Evolutionary conservation across 768 basidiomycete genomes (phyloP).

Genomic region (Trametes villosa): DNA sequence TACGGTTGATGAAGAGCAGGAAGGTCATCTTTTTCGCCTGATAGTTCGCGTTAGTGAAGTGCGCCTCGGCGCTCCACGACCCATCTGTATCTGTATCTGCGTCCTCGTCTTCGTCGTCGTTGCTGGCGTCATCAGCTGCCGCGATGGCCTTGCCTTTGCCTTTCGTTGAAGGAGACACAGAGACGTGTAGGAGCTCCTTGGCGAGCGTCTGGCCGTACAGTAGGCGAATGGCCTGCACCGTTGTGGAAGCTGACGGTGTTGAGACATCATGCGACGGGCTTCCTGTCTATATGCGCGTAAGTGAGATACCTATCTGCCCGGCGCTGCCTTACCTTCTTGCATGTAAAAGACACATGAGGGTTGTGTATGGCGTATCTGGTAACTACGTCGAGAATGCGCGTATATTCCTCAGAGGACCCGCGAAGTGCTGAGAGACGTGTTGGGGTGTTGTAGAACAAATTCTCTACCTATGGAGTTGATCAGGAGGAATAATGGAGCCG

Average conservation of each 20-base stretch:
- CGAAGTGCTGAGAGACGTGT: slow-evolving; percentile 85
- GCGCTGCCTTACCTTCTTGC: slow-evolving; percentile 73
- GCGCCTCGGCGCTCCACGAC: slow-evolving; percentile 75
- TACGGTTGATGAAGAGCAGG: slow-evolving; percentile 94
- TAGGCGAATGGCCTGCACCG: slow-evolving; percentile 70
- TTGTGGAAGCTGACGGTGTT: slow-evolving; percentile 71
- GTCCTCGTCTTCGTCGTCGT: slow-evolving; percentile 37
- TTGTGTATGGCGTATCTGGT: slow-evolving; percentile 96
- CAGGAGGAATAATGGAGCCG: neutral
- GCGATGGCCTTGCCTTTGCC: slow-evolving; percentile 27
- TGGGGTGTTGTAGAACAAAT: slow-evolving; percentile 93
- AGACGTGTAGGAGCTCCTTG: slow-evolving; percentile 65
- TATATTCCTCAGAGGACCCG: slow-evolving; percentile 88
- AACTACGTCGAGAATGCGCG: slow-evolving; percentile 87
- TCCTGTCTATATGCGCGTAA: slow-evolving; percentile 55
- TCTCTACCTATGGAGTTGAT: slow-evolving; percentile 70
- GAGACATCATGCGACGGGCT: slow-evolving; percentile 78
- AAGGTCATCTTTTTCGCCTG: slow-evolving; percentile 86
- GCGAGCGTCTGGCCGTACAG: slow-evolving; percentile 83
- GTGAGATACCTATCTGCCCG: neutral
- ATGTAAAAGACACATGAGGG: slow-evolving; percentile 82
- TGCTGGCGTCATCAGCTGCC: slow-evolving; percentile 34
- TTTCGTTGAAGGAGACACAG: slow-evolving; percentile 33
- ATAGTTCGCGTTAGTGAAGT: slow-evolving; percentile 87
- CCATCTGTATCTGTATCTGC: slow-evolving; percentile 19